Conservation (phyloP, 2,329 filamentous ascomycete species). For the Falciphora oryzae region DNA sequence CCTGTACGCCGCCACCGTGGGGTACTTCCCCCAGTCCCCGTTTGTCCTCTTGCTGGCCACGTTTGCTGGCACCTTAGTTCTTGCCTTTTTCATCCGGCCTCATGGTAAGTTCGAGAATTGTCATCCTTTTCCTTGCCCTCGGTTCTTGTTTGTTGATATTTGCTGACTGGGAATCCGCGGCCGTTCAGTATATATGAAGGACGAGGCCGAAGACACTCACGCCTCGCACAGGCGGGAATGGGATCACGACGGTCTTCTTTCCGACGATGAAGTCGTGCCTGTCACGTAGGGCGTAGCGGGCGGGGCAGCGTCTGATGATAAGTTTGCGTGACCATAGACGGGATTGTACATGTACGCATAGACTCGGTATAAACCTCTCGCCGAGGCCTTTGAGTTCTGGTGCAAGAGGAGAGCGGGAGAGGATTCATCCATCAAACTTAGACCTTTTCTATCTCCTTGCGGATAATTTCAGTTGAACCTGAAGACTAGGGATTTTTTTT, state of each 20-base stretch:
- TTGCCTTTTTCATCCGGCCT: conserved; percentile 66
- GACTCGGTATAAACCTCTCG: not conserved
- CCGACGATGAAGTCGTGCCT: conserved; percentile 19
- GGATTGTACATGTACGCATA: too few species aligned
- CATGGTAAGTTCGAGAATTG: conserved; percentile 53
- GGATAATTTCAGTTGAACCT: not conserved
- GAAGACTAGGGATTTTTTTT: too few species aligned
- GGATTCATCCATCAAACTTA: not conserved
- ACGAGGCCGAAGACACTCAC: not conserved
- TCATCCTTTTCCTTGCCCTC: not conserved
- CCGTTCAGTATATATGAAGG: conserved; percentile 7
- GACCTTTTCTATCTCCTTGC: not conserved
- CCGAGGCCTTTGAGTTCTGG: not conserved
- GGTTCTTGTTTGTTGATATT: not conserved
- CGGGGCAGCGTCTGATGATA: not conserved
- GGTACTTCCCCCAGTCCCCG: conserved; percentile 70
- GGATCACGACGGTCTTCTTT: conserved; percentile 9
- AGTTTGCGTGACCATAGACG: not conserved
- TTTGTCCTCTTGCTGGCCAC: conserved; percentile 68
- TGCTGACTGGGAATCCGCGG: not conserved
- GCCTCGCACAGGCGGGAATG: not conserved
- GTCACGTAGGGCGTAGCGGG: not conserved
- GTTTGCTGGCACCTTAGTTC: conserved; percentile 60
- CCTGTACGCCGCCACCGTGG: conserved; percentile 78
- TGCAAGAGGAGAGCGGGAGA: not conserved